Evolutionary conservation across 257 asterid species (phyloP).

Genomic region (Solanum commersonii): DNA sequence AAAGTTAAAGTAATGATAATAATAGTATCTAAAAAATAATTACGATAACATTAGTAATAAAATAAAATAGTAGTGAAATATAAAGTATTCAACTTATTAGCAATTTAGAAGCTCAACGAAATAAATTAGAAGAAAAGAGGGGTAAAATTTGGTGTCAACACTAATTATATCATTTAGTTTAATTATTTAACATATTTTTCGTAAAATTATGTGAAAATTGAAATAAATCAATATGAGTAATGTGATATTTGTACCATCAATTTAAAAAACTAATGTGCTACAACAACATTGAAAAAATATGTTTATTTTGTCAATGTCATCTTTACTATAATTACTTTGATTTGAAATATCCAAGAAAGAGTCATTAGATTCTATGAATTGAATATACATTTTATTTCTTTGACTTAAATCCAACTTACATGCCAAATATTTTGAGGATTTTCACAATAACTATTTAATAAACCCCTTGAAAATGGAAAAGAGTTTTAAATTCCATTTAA

Average conservation of each 20-base stretch:
- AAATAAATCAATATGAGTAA: not conserved
- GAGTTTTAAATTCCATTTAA: not conserved
- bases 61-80: no score
- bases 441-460: not conserved
- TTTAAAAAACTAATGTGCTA: not conserved
- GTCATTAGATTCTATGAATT: not conserved
- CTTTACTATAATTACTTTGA: not conserved
- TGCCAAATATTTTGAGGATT: not conserved
- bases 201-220: not conserved
- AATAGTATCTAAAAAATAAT: no score
- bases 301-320: not conserved
- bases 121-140: no score
- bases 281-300: not conserved
- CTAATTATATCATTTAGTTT: not conserved
- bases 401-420: not conserved
- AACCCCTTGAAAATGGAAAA: not conserved
- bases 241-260: not conserved
- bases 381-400: not conserved
- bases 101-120: no score
- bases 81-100: no score
- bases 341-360: not conserved
- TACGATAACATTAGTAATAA: no score
- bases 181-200: not conserved
- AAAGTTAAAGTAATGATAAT: no score
- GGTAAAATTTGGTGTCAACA: no score